Conservation (phyloP, 306 rosid genomes). For the Cotoneaster glaucophyllus region DNA sequence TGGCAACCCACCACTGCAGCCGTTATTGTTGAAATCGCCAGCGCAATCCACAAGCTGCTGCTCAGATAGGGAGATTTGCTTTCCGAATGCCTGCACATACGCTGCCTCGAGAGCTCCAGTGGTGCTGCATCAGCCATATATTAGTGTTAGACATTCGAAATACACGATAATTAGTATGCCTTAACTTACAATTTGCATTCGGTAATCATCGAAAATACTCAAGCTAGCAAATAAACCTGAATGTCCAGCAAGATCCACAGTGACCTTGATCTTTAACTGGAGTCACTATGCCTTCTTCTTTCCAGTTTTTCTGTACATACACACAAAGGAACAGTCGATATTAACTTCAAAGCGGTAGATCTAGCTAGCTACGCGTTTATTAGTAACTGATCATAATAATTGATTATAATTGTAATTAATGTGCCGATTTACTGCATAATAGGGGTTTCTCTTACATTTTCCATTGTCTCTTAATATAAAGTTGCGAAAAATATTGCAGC, state of each 20-base stretch:
- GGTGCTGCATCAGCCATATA: conserved; percentile 49
- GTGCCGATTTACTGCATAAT: not conserved
- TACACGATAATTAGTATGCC: not conserved
- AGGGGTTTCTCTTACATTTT: not conserved
- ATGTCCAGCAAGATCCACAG: conserved; percentile 71
- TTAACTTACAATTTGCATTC: not conserved
- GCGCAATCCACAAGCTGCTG: conserved; percentile 98
- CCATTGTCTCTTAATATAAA: not conserved
- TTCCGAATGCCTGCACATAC: conserved; percentile 63
- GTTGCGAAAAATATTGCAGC: not conserved
- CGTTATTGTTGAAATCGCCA: conserved; percentile 79
- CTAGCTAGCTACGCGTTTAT: no score
- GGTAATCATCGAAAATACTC: not conserved
- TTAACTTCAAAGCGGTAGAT: not conserved
- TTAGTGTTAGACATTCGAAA: not conserved
- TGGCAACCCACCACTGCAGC: conserved; percentile 87
- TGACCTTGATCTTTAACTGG: conserved; percentile 76
- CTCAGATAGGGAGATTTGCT: conserved; percentile 76
- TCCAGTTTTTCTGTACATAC: conserved; percentile 84
- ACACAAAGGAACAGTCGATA: not conserved
- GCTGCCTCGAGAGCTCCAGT: conserved; percentile 97
- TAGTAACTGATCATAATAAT: no score
- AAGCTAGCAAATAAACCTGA: conserved; percentile 31
- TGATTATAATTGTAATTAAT: no score
- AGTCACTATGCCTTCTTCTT: conserved; percentile 66